A percentile compares a stretch with the other conserved stretches of the same genome.
These are phyloP conservation scores for Exophiala dermatitidis DNA, from an alignment of 2,329 filamentous ascomycete species.

Conservation along the genomic window DNA sequence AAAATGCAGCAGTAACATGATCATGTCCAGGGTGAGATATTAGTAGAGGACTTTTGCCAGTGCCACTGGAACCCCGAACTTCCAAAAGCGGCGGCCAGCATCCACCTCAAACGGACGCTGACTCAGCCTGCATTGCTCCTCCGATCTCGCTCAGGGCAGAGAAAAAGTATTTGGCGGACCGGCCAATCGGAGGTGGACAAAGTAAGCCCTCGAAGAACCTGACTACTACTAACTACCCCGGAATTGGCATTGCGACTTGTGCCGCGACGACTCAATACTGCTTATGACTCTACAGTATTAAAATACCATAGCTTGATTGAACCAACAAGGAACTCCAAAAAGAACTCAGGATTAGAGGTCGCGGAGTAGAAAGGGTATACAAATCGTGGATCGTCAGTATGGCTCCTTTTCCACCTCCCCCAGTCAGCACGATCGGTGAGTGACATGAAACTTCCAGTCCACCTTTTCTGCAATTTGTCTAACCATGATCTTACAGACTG, in stretches of 20 bases:
- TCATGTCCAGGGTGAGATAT: too few species aligned
- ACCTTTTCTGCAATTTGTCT: background rate
- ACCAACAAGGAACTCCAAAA: too few species aligned
- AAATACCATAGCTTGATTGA: too few species aligned
- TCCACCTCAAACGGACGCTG: background rate
- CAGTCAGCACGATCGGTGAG: constrained; percentile 65
- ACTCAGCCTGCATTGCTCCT: background rate
- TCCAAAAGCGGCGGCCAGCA: too few species aligned
- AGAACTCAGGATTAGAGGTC: too few species aligned
- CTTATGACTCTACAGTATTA: background rate
- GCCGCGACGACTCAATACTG: background rate
- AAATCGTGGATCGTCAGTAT: constrained; percentile 3
- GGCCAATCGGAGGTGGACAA: background rate
- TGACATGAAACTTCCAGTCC: background rate
- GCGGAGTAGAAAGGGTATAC: too few species aligned
- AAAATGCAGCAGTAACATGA: too few species aligned
- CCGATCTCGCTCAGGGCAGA: constrained; percentile 8
- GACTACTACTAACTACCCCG: background rate
- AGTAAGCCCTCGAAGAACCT: background rate
- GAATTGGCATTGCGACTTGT: background rate
- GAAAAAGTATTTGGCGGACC: background rate
- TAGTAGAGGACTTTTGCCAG: too few species aligned
- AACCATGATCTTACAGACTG: constrained; percentile 54
- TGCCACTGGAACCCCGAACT: too few species aligned
- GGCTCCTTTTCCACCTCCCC: constrained; percentile 62